phyloP scores from a whole-genome alignment of 2,329 filamentous ascomycete genomes.

The Clarireedia sp. region DNA sequence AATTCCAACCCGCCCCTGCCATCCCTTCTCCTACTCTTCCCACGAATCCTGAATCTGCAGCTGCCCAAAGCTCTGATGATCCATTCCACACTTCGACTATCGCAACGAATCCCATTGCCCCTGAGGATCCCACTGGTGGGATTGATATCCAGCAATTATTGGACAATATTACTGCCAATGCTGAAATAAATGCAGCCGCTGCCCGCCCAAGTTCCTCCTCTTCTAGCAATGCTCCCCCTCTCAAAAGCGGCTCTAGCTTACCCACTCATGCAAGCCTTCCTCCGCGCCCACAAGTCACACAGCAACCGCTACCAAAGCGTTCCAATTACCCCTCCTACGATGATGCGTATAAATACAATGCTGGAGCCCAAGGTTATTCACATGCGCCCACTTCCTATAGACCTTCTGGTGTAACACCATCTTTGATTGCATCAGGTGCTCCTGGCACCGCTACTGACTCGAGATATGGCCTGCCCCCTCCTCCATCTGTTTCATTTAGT shows the following conservation, averaged over 20 bases:
- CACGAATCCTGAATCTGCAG: slow-evolving; percentile 14
- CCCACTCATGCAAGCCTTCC: slow-evolving; percentile 30
- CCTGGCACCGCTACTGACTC: slow-evolving; percentile 29
- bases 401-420: slow-evolving; percentile 24
- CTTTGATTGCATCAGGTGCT: slow-evolving; percentile 28
- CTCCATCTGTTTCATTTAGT: slow-evolving; percentile 27
- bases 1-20: slow-evolving; percentile 18
- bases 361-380: slow-evolving; percentile 22
- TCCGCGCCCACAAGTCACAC: slow-evolving; percentile 29
- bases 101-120: slow-evolving; percentile 14
- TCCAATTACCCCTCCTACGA: slow-evolving; percentile 19
- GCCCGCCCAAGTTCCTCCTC: slow-evolving; percentile 16
- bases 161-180: slow-evolving; percentile 32
- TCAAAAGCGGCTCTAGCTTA: slow-evolving; percentile 21
- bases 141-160: slow-evolving; percentile 32
- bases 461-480: slow-evolving; percentile 29
- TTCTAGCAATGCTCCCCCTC: slow-evolving; percentile 20
- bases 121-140: slow-evolving; percentile 26
- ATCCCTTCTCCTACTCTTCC: slow-evolving; percentile 16
- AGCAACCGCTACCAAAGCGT: slow-evolving; percentile 15
- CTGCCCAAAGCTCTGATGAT: slow-evolving; percentile 14
- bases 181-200: slow-evolving; percentile 27
- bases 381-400: slow-evolving; percentile 25
- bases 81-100: slow-evolving; percentile 11
- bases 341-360: slow-evolving; percentile 28